Conservation (phyloP, 495 filamentous ascomycete species). For the Cercophora sp. region DNA sequence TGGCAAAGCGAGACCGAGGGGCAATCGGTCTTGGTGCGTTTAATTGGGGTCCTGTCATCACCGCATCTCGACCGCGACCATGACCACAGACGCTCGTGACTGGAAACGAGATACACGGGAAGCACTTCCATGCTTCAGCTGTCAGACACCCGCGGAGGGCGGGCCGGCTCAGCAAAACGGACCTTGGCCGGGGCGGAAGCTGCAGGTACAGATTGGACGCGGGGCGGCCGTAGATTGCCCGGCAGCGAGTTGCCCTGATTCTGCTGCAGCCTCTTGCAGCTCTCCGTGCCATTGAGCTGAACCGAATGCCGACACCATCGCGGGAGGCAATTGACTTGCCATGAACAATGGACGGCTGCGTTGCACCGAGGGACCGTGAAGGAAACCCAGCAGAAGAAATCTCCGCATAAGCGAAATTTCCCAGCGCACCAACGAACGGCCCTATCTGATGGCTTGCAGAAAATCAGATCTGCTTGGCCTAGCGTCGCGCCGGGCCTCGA, state of each 20-base stretch:
- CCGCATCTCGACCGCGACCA: not conserved
- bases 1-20: too few relatives aligned
- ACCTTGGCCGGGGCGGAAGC: not conserved
- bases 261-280: not conserved
- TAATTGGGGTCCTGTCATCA: too few relatives aligned
- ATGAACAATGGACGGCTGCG: not conserved
- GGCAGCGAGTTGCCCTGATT: not conserved
- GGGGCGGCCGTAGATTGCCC: not conserved
- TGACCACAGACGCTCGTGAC: not conserved
- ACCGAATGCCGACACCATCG: not conserved
- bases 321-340: not conserved
- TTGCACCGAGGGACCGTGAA: not conserved
- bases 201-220: slow-evolving; percentile 10
- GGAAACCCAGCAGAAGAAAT: slow-evolving; percentile 1
- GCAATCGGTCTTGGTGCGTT: too few relatives aligned
- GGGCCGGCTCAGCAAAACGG: not conserved
- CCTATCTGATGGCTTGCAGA: not conserved
- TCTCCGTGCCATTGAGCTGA: not conserved
- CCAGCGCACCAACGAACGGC: not conserved
- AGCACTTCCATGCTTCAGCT: not conserved
- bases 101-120: not conserved
- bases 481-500: not conserved
- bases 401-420: slow-evolving; percentile 14
- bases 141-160: slow-evolving; percentile 1
- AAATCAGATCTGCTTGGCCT: not conserved